phyloP scores from a whole-genome alignment of 2,329 filamentous ascomycete species.

The Trichoderma pleuroti region DNA sequence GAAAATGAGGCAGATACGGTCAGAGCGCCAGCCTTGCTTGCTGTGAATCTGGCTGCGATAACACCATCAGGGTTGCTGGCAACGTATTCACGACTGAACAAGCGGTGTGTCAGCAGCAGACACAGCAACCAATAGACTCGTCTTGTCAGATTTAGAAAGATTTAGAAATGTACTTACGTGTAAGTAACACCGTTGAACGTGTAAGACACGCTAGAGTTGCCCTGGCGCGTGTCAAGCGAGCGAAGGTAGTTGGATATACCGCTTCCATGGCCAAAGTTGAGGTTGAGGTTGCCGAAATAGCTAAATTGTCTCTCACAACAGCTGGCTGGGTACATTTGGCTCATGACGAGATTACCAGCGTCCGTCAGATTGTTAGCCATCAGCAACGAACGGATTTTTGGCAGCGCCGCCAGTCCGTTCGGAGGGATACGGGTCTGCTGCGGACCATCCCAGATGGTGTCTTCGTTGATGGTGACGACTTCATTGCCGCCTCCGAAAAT shows the following conservation, averaged over 20 bases:
- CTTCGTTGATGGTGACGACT: constrained; percentile 41
- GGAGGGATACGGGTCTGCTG: constrained; percentile 35
- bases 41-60: constrained; percentile 31
- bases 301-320: constrained; percentile 7
- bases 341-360: constrained; percentile 33
- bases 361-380: constrained; percentile 35
- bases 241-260: constrained; percentile 34
- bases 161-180: constrained; percentile 23
- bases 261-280: constrained; percentile 34
- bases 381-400: constrained; percentile 35
- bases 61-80: constrained; percentile 39
- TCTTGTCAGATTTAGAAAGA: neutral
- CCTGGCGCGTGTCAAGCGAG: constrained; percentile 36
- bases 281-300: constrained; percentile 27
- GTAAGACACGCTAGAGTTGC: constrained; percentile 36
- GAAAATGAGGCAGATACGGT: constrained; percentile 23
- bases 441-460: constrained; percentile 42
- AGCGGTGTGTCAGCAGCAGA: neutral
- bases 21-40: constrained; percentile 21
- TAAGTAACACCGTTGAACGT: constrained; percentile 29
- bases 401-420: constrained; percentile 32
- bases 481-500: constrained; percentile 41
- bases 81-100: constrained; percentile 35
- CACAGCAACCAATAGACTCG: neutral
- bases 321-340: neutral